Percentiles rank a stretch among this genome's conserved stretches.
Evolutionary conservation across 805 yeast genomes (phyloP).

Genomic region (Cyberlindnera mycetangii): DNA sequence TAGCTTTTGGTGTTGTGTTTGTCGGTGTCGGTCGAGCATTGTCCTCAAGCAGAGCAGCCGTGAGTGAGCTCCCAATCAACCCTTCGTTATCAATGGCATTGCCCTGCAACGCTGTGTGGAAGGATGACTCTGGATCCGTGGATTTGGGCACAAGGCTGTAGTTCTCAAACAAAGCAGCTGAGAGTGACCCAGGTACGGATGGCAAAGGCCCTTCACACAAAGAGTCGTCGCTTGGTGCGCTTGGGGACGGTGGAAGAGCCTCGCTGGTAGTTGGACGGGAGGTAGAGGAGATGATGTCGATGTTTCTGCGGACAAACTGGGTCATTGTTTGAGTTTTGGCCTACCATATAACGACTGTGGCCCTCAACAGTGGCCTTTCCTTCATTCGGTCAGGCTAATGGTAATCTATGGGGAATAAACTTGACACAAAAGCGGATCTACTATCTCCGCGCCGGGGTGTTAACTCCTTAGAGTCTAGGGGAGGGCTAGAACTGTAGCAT

Average conservation of each 20-base stretch:
- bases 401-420: too few relatives aligned
- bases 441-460: too few relatives aligned
- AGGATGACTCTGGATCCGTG: slow-evolving; percentile 5
- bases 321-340: slow-evolving; percentile 11
- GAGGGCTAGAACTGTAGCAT: too few relatives aligned
- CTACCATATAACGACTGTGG: too few relatives aligned
- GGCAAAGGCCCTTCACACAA: too few relatives aligned
- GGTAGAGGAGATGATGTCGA: slow-evolving; percentile 20
- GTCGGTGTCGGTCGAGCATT: too few relatives aligned
- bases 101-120: slow-evolving; percentile 10
- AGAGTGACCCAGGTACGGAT: not conserved
- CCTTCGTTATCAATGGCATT: not conserved
- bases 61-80: not conserved
- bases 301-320: slow-evolving; percentile 22
- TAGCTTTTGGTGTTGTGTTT: too few relatives aligned
- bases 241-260: not conserved
- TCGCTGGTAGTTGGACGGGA: slow-evolving; percentile 10
- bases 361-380: too few relatives aligned
- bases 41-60: slow-evolving; percentile 1
- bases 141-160: slow-evolving; percentile 3
- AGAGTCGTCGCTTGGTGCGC: too few relatives aligned
- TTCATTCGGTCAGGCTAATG: too few relatives aligned
- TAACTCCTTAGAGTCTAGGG: too few relatives aligned
- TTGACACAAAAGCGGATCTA: slow-evolving; percentile 3
- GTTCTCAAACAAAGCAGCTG: slow-evolving; percentile 6